A percentile compares a stretch with the other conserved stretches of the same genome.
phyloP scores from a whole-genome alignment of 2,329 filamentous ascomycete genomes.

The Arthrinium phaeospermum region DNA sequence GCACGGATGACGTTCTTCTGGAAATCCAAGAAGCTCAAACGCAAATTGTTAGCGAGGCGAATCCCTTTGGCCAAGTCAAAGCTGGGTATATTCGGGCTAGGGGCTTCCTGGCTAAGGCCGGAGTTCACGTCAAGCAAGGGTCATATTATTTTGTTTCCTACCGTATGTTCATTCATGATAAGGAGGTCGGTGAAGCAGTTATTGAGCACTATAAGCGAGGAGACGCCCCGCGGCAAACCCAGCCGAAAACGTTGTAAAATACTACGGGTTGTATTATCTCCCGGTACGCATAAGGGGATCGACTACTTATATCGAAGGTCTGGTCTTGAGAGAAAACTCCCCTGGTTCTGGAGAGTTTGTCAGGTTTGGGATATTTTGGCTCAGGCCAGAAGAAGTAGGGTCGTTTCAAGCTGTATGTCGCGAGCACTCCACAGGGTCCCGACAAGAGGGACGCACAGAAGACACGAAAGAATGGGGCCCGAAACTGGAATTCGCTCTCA shows the following conservation, averaged over 20 bases:
- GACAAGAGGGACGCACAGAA: neutral
- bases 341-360: neutral
- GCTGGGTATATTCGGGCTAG: neutral
- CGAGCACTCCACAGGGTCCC: neutral
- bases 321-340: neutral
- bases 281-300: neutral
- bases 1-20: neutral
- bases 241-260: neutral
- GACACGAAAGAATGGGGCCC: neutral
- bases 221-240: too few relatives aligned
- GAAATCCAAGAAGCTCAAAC: neutral
- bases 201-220: neutral
- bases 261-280: neutral
- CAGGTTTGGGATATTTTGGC: neutral
- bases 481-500: neutral
- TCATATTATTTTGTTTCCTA: too few relatives aligned
- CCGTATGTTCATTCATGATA: neutral
- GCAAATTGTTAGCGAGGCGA: neutral
- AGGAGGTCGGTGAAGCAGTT: neutral
- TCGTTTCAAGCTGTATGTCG: neutral
- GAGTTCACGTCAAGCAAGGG: neutral
- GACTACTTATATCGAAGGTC: neutral
- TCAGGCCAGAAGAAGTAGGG: neutral
- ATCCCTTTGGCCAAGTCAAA: neutral
- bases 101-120: neutral